Base-by-base conservation (phyloP, 305 asterid species). In the Salvia sclarea region DNA sequence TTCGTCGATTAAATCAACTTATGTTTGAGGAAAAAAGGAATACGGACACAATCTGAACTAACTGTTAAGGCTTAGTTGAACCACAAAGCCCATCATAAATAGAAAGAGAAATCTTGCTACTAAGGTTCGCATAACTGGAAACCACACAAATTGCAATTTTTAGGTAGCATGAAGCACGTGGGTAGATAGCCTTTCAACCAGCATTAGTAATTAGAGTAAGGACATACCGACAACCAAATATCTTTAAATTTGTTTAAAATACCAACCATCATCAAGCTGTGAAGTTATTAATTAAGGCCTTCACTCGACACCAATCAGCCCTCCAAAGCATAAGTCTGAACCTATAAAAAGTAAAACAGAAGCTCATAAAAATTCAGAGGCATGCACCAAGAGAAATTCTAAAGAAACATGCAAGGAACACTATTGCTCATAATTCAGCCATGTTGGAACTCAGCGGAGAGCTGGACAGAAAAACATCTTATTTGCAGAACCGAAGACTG, bases 261-360 rank as follows among this genome's bases (percentile, higher is more conserved):
- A 73, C 80, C 35, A 37, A 76, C 80, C 75, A 69, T 69, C 61
- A 59, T 52, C 53, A 62, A 70, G 75, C 76, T 64, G 70, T 74
- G 68, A 70, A 61, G 67, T 64, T 49, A 35, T 43, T 47, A 22
- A 35, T 43, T 47, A 22, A 57, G n/a, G 58, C 70, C 76, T 67
- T 71, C 62, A 57, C 72, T 76, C 54, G 67, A 66, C 77, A 61
- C 65, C 56, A 75, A 28, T 83, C 78, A 83, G 68, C 85, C 84
- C 75, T 79, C 86, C 73, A 77, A 63, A 8, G 86, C 81, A 64
- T 65, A 74, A 58, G 86, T 69, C 40, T 78, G 94, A 61, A 83
- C 86, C 96, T 89, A 79, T 75, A 81, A 56, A 49, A 53, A 64
- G 71, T 60, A 69, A 64, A 38, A 6, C 38, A 61, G 6, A 21